Evolutionary conservation across 768 basidiomycete species (phyloP).

Genomic region (Suillus hirtellus): DNA sequence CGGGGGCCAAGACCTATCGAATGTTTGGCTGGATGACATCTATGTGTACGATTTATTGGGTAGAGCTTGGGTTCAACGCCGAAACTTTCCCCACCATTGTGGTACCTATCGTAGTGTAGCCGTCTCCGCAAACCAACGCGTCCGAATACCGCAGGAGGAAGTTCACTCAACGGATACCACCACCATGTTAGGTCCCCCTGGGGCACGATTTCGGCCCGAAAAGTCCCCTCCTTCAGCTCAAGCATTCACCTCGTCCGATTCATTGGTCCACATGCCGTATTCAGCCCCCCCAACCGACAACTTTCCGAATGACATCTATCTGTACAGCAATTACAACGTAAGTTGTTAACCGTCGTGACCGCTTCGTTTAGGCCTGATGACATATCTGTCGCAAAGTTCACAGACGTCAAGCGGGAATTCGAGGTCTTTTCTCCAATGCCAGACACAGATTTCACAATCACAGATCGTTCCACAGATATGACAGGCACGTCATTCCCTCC

Average conservation of each 20-base stretch:
- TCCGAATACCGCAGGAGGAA: slow-evolving; percentile 71
- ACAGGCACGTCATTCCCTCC: slow-evolving; percentile 82
- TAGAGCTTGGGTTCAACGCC: slow-evolving; percentile 76
- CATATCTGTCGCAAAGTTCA: slow-evolving; percentile 57
- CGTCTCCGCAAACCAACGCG: slow-evolving; percentile 66
- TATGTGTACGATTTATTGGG: slow-evolving; percentile 81
- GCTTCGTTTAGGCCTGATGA: slow-evolving; percentile 14
- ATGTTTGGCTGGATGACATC: slow-evolving; percentile 92
- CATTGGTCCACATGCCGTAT: slow-evolving; percentile 73
- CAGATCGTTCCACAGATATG: slow-evolving; percentile 83
- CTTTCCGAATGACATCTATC: slow-evolving; percentile 81
- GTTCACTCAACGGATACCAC: slow-evolving; percentile 40
- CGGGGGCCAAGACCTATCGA: slow-evolving; percentile 92
- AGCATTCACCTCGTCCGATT: slow-evolving; percentile 58
- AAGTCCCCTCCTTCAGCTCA: slow-evolving; percentile 40
- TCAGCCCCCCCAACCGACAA: slow-evolving; percentile 71
- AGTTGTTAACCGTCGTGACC: slow-evolving; percentile 27
- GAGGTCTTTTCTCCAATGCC: slow-evolving; percentile 87
- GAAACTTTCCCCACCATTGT: slow-evolving; percentile 88
- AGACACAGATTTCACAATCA: slow-evolving; percentile 71
- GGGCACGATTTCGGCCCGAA: slow-evolving; percentile 57
- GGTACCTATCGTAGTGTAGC: slow-evolving; percentile 96
- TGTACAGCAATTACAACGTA: slow-evolving; percentile 97
- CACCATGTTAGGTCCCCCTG: slow-evolving; percentile 52
- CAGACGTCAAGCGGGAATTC: slow-evolving; percentile 92